Conservation (phyloP, 371 early-diverging fungal genomes). For the Enterocytospora artemiae region DNA sequence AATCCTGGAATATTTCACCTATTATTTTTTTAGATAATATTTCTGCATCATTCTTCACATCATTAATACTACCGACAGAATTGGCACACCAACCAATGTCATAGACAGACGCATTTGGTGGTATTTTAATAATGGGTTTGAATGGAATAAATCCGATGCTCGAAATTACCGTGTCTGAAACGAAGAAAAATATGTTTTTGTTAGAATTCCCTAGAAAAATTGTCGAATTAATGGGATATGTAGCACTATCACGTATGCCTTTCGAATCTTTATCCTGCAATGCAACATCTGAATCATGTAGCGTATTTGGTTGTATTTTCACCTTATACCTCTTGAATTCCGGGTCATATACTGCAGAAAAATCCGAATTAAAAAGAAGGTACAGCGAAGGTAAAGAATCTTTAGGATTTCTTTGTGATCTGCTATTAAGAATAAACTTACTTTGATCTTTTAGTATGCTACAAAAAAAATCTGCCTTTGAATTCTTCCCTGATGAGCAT, state of each 20-base stretch:
- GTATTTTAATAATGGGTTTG: neutral
- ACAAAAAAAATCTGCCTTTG: no score
- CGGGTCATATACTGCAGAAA: no score
- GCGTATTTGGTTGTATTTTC: neutral
- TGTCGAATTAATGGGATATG: no score
- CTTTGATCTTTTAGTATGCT: no score
- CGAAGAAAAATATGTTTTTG: neutral
- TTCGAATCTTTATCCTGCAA: neutral
- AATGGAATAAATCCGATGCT: slow-evolving; percentile 32
- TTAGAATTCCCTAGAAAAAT: neutral
- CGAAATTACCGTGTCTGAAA: slow-evolving; percentile 21
- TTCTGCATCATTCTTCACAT: slow-evolving; percentile 12
- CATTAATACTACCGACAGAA: slow-evolving; percentile 22
- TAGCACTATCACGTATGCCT: no score
- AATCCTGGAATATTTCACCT: no score
- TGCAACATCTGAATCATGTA: neutral
- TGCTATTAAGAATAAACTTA: no score
- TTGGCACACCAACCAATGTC: slow-evolving; percentile 34
- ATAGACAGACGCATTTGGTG: slow-evolving; percentile 20
- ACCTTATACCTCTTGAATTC: neutral
- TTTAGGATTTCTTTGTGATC: no score
- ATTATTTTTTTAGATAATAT: slow-evolving; percentile 6
- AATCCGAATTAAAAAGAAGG: no score
- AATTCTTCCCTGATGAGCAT: no score
- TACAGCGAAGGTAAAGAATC: no score